Evolutionary conservation across 139 green algal species (phyloP).

Genomic region (Micractinium conductrix): DNA sequence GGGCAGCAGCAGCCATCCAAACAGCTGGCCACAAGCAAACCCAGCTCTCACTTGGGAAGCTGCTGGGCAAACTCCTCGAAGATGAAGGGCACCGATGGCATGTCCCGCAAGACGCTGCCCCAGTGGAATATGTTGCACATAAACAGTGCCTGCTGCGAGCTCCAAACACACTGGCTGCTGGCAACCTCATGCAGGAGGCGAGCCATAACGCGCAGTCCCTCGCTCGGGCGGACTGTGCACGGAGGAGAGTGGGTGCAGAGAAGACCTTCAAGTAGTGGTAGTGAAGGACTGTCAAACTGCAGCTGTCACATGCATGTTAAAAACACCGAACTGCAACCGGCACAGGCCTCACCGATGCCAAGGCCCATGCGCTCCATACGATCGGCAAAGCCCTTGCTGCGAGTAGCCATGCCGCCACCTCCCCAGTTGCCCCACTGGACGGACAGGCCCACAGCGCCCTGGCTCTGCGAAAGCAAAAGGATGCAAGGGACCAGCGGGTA

Average conservation of each 20-base stretch:
- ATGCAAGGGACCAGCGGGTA: too few species aligned
- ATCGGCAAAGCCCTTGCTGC: slow-evolving; percentile 39
- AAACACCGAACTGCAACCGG: too few species aligned
- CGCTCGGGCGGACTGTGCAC: slow-evolving; percentile 42
- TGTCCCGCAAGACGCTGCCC: not conserved
- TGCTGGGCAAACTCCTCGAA: slow-evolving; percentile 39
- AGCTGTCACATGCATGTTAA: not conserved
- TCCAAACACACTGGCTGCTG: not conserved
- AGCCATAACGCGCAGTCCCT: slow-evolving; percentile 56
- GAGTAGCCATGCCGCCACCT: slow-evolving; percentile 54
- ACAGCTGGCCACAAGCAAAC: too few species aligned
- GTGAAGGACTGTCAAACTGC: not conserved
- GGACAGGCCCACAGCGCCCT: not conserved
- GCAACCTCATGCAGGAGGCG: slow-evolving; percentile 26
- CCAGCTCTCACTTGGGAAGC: too few species aligned
- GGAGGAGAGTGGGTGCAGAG: not conserved
- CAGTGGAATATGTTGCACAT: slow-evolving; percentile 34
- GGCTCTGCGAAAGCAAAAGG: slow-evolving; percentile 4
- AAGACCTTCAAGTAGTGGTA: not conserved
- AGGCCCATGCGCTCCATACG: slow-evolving; percentile 74
- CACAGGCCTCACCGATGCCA: slow-evolving; percentile 50
- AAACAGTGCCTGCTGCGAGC: slow-evolving; percentile 16
- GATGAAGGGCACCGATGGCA: slow-evolving; percentile 31
- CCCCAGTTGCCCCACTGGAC: slow-evolving; percentile 68
- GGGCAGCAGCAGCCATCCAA: too few species aligned